Conservation (phyloP, 2,329 filamentous ascomycete genomes). For the Ophiostoma australiae region DNA sequence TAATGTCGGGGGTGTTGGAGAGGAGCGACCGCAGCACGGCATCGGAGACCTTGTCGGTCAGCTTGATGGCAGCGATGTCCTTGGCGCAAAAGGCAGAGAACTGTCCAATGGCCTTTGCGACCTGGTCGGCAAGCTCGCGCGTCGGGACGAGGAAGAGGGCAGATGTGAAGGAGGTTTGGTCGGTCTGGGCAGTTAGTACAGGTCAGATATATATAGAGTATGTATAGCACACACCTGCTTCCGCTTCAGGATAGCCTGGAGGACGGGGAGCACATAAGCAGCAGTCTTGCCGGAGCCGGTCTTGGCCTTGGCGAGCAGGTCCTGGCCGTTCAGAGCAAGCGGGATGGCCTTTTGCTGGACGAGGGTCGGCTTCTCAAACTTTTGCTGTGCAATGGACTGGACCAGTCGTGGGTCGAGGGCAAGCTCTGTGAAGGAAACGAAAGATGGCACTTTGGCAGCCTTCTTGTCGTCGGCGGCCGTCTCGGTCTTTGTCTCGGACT, state of each 20-base stretch:
- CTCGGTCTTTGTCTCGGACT: slow-evolving; percentile 25
- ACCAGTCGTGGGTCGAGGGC: slow-evolving; percentile 79
- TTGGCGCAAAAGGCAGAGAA: slow-evolving; percentile 81
- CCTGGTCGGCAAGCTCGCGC: slow-evolving; percentile 87
- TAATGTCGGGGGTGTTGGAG: slow-evolving; percentile 78
- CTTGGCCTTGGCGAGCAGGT: slow-evolving; percentile 86
- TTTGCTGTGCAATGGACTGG: slow-evolving; percentile 77
- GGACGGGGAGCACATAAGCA: slow-evolving; percentile 86
- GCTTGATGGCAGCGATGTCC: slow-evolving; percentile 74
- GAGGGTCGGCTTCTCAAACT: slow-evolving; percentile 79
- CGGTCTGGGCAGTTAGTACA: slow-evolving; percentile 37
- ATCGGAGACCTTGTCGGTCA: slow-evolving; percentile 86
- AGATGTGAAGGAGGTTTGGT: slow-evolving; percentile 53
- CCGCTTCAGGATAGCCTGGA: slow-evolving; percentile 75
- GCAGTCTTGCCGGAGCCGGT: slow-evolving; percentile 96
- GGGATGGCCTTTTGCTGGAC: slow-evolving; percentile 87
- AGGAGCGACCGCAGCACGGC: slow-evolving; percentile 83
- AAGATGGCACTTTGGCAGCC: neutral
- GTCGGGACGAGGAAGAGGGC: slow-evolving; percentile 92
- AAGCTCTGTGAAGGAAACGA: slow-evolving; percentile 62
- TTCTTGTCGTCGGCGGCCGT: slow-evolving; percentile 18
- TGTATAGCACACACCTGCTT: slow-evolving; percentile 45
- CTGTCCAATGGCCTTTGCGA: slow-evolving; percentile 69
- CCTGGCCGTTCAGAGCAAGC: slow-evolving; percentile 76
- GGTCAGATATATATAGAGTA: neutral